These are phyloP conservation scores for Nectriaceae sp. DNA, from an alignment of 2,329 filamentous ascomycete species.

Conservation along the genomic window DNA sequence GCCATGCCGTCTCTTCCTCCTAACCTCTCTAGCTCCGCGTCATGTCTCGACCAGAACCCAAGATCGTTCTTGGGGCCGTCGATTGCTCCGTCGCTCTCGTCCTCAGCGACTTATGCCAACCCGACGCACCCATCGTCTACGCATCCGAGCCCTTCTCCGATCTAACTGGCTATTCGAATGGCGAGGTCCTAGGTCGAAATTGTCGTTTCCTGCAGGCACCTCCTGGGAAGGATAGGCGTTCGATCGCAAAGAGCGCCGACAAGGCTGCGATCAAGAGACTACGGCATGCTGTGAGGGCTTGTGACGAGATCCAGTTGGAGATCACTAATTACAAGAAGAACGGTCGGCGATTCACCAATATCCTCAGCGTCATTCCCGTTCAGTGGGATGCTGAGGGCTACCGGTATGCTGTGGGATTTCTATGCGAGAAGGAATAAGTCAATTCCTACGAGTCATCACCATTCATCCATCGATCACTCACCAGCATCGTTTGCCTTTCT, in stretches of 20 bases:
- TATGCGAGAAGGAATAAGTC: constrained; percentile 64
- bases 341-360: constrained; percentile 77
- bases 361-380: constrained; percentile 84
- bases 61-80: constrained; percentile 78
- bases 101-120: constrained; percentile 73
- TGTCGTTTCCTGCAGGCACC: constrained; percentile 84
- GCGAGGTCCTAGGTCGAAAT: constrained; percentile 77
- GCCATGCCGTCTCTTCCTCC: neutral
- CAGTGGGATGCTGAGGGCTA: constrained; percentile 64
- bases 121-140: constrained; percentile 81
- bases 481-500: too few species aligned
- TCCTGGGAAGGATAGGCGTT: constrained; percentile 46
- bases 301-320: constrained; percentile 49
- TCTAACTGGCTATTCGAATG: constrained; percentile 74
- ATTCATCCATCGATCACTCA: too few species aligned
- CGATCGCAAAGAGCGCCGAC: constrained; percentile 16
- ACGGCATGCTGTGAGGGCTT: constrained; percentile 45
- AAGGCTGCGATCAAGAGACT: constrained; percentile 60
- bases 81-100: constrained; percentile 84
- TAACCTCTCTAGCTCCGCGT: constrained; percentile 54
- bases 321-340: constrained; percentile 82
- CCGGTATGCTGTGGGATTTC: constrained; percentile 79
- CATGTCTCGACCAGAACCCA: constrained; percentile 68
- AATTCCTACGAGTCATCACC: too few species aligned
- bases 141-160: constrained; percentile 78